Percentiles rank a stretch among this genome's conserved stretches.
Conservation (phyloP, 202 grass and related monocot species). For the Miscanthus sacchariflorus region DNA sequence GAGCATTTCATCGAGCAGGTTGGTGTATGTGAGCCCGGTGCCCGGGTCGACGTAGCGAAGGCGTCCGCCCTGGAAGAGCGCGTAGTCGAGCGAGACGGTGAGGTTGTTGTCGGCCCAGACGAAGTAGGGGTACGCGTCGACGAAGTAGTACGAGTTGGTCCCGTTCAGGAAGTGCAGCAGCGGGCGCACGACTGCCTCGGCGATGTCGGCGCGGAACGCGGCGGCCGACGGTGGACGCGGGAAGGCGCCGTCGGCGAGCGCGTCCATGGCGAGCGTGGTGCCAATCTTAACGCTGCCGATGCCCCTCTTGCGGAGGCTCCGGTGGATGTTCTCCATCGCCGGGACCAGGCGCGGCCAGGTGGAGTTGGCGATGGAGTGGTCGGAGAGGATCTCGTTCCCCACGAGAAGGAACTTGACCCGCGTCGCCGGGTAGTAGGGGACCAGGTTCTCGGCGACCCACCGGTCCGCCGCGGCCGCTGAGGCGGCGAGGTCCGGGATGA, state of each 20-base stretch:
- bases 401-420: constrained; percentile 86
- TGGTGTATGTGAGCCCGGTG: constrained; percentile 67
- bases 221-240: constrained; percentile 77
- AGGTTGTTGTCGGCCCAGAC: constrained; percentile 58
- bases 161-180: constrained; percentile 63
- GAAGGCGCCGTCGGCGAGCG: constrained; percentile 43
- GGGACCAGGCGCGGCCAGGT: constrained; percentile 73
- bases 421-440: constrained; percentile 57
- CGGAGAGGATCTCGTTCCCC: constrained; percentile 92
- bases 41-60: constrained; percentile 62
- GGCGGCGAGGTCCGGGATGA: constrained; percentile 64
- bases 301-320: constrained; percentile 43
- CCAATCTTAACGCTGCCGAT: constrained; percentile 80
- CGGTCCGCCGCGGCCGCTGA: constrained; percentile 62
- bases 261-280: constrained; percentile 90
- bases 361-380: constrained; percentile 61
- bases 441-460: constrained; percentile 70
- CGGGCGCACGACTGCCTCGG: constrained; percentile 67
- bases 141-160: constrained; percentile 91
- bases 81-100: constrained; percentile 67
- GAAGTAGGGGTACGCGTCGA: constrained; percentile 91
- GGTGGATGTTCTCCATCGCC: constrained; percentile 80
- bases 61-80: constrained; percentile 50
- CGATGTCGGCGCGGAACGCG: constrained; percentile 71
- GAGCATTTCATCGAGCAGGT: constrained; percentile 96